Base-by-base conservation (phyloP, 257 asterid species). In the Forsythia suspensa region DNA sequence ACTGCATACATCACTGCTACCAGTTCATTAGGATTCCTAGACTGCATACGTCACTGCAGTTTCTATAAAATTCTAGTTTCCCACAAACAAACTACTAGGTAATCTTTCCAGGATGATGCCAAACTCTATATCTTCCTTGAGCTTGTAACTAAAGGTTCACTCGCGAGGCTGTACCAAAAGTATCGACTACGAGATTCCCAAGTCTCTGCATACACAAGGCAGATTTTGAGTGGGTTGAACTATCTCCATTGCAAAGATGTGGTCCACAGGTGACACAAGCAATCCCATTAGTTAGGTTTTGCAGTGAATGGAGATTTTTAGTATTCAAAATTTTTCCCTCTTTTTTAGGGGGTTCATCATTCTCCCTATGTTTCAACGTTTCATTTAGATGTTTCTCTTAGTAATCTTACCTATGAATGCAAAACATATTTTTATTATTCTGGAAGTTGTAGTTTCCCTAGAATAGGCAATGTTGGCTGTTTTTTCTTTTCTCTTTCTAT, bases 121-220 rank as follows among this genome's bases (percentile, higher is more conserved):
- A 89, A 85, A 81, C 87, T 89, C 74, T 89, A 89, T 80, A 89
- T 89, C 69, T 87, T 87, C 86, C 93, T 89, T 51, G 90, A 89
- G 89, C 88, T 89, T 57, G 83, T 89, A 69, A 81, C 88, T 69
- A 87, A 89, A 83, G 91, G 93, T 37, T 89, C 93, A 46, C 93
- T 89, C 39, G 91, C 90, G 44, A 85, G 73, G 44, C n/a, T 89
- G 51, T 89, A 87, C 48, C 84, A 80, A 37, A 86, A 70, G 80
- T 87, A 89, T 80, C 86, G 51, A 77, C 87, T 89, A 76, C 71
- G n/a, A 69, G 93, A 87, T 79, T 87, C 91, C 69, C 91, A 89
- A 79, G 93, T 89, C 65, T 89, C 93, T 73, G 83, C 69, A 44
- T 89, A 89, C 86, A 89, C 93, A 76, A 87, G 91, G 81, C 91